Evolutionary conservation across 1,284 basidiomycete species (phyloP), one percentile per base, ranked within the genome.

Genomic region (Inonotus hispidus): DNA sequence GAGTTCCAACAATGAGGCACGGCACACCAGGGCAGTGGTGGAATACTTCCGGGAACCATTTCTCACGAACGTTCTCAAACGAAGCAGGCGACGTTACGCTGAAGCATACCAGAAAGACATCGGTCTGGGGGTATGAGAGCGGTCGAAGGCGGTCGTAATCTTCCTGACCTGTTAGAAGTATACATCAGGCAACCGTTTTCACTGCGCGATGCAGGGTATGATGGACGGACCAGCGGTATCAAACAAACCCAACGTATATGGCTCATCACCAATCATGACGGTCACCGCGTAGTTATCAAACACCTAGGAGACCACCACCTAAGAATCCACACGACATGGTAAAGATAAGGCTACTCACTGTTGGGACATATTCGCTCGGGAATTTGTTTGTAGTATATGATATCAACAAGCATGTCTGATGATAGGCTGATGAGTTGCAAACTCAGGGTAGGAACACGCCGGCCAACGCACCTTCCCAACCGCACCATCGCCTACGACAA

Each of bases 1-100:
- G 97, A 41, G 97, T 99, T 66, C 97, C 96, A 60, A 99, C 96
- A 71, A 99, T 98, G 70, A 99, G 86, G 82, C 95, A 98, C 66
- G 96, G 96, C 61, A 98, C 96, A 63, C 96, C 96, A n/a, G 97
- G 97, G 82, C 97, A 99, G 75, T 99, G 96, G 76, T 99, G 96
- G 74, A 95, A 95, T 56, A 99, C 96, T 79, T 99, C 97, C 29
- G 96, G 97, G 84, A 98, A 98, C 96, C 96, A 99, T 76, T 99
- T 99, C 79, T 99, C 96, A 83, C 97, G 98, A 70, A 99, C 96
- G 89, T 99, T 99, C 77, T 99, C 96, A 72, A 98, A 99, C 58
- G 95, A 98, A 41, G 97, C 95, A 4, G 96, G 97, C 25, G 93
- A 96, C 37, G 95, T 98, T 67, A 99, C 97, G 71, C 93, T 96